Percentiles rank a stretch among this genome's conserved stretches.
Conservation (phyloP, 805 yeast species). For the Myxozyma vanderwaltii region DNA sequence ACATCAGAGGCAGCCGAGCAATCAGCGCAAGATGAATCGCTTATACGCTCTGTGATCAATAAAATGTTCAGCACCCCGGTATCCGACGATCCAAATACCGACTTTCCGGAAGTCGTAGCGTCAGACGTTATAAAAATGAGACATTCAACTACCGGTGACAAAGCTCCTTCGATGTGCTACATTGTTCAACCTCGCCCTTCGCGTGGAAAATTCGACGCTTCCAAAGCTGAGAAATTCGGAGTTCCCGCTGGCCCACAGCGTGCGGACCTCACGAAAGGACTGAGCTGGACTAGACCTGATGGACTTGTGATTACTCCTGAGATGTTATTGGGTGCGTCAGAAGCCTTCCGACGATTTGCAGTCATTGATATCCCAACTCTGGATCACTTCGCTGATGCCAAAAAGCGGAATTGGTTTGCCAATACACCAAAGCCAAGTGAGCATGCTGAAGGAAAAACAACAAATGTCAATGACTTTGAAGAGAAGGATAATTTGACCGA, state of each 20-base stretch:
- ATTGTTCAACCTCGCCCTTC: conserved; percentile 65
- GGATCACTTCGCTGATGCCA: conserved; percentile 45
- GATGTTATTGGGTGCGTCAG: conserved; percentile 69
- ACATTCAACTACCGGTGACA: conserved; percentile 31
- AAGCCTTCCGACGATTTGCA: conserved; percentile 59
- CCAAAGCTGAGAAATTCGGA: conserved; percentile 67
- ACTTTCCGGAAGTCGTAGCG: background rate
- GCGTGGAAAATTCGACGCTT: conserved; percentile 74
- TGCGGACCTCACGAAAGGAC: conserved; percentile 62
- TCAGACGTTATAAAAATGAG: conserved; percentile 9
- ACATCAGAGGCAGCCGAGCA: conserved; percentile 3
- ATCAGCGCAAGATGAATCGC: background rate
- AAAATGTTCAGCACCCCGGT: conserved; percentile 1
- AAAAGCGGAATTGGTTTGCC: conserved; percentile 25
- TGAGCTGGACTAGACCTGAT: conserved; percentile 55
- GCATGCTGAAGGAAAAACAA: conserved; percentile 23
- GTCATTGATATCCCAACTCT: conserved; percentile 72
- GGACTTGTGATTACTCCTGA: conserved; percentile 65
- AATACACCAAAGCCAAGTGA: conserved; percentile 29
- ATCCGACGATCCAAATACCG: conserved; percentile 7
- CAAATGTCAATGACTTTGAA: conserved; percentile 31
- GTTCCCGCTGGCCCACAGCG: conserved; percentile 66
- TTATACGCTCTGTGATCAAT: background rate
- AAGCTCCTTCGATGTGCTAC: conserved; percentile 59
- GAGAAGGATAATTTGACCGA: background rate